Evolutionary conservation across 768 basidiomycete species (phyloP).

Genomic region (Amyloporia xantha): DNA sequence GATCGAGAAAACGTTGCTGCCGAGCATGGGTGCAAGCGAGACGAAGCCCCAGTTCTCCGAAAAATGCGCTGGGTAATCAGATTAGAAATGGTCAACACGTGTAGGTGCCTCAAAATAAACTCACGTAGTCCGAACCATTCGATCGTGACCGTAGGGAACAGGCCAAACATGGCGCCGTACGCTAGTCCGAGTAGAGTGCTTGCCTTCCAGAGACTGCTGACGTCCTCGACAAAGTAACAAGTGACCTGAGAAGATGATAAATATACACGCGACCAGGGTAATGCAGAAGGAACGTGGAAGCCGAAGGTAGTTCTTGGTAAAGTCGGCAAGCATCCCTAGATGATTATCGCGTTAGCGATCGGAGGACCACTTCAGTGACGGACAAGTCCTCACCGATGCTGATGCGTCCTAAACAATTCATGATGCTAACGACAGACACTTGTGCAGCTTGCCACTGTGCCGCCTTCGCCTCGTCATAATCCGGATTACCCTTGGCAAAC

Average conservation of each 20-base stretch:
- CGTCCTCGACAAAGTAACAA: constrained; percentile 46
- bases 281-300: constrained; percentile 66
- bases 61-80: constrained; percentile 49
- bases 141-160: constrained; percentile 68
- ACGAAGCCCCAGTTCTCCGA: constrained; percentile 86
- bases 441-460: constrained; percentile 77
- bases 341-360: no score
- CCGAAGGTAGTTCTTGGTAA: constrained; percentile 45
- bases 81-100: not conserved
- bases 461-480: constrained; percentile 63
- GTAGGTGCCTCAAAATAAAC: constrained; percentile 24
- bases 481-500: constrained; percentile 50
- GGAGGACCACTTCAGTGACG: not conserved
- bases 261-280: constrained; percentile 56
- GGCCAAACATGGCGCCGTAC: constrained; percentile 69
- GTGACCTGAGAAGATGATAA: constrained; percentile 69
- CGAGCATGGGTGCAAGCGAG: constrained; percentile 65
- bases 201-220: constrained; percentile 62
- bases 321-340: constrained; percentile 65
- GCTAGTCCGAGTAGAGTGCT: constrained; percentile 51
- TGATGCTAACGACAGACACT: constrained; percentile 76
- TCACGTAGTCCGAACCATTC: constrained; percentile 87
- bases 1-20: constrained; percentile 80
- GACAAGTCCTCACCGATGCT: constrained; percentile 49
- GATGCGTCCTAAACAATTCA: constrained; percentile 76